phyloP scores from a whole-genome alignment of 352 stramenopile genomes.

The Pythium vanterpoolii region DNA sequence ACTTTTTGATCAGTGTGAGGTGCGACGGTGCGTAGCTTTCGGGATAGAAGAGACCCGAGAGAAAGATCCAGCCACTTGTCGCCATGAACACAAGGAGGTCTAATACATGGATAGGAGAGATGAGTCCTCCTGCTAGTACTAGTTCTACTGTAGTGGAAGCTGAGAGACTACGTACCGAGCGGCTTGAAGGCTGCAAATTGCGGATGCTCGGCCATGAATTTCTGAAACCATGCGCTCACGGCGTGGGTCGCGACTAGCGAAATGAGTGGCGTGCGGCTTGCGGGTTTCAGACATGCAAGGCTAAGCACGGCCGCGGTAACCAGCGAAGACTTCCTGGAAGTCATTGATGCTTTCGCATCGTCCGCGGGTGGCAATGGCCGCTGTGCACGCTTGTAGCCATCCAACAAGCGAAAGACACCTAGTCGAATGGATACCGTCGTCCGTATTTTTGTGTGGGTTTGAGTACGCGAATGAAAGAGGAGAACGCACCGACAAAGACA shows the following conservation, averaged over 20 bases:
- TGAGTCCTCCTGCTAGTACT: slow-evolving; percentile 1
- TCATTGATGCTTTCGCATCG: no score
- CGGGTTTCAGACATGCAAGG: slow-evolving; percentile 31
- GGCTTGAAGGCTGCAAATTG: slow-evolving; percentile 30
- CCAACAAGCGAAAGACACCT: slow-evolving; percentile 48
- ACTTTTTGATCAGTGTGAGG: slow-evolving; percentile 58
- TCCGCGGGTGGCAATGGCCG: not conserved
- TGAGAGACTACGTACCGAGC: slow-evolving; percentile 14
- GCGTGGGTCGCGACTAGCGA: slow-evolving; percentile 53
- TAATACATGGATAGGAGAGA: not conserved
- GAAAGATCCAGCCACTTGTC: slow-evolving; percentile 57
- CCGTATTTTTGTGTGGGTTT: not conserved
- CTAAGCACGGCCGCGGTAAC: slow-evolving; percentile 32
- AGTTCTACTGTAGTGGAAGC: no score
- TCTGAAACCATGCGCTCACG: slow-evolving; percentile 31
- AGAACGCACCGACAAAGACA: slow-evolving; percentile 53
- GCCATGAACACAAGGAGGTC: slow-evolving; percentile 53
- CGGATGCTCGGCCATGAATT: slow-evolving; percentile 30
- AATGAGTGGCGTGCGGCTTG: slow-evolving; percentile 42
- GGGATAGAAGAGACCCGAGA: slow-evolving; percentile 54
- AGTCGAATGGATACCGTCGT: not conserved
- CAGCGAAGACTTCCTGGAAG: slow-evolving; percentile 19
- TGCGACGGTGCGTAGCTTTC: slow-evolving; percentile 56
- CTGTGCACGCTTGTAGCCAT: slow-evolving; percentile 20
- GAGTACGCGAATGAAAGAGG: not conserved